Evolutionary conservation across 2,329 filamentous ascomycete genomes (phyloP), one percentile per base, ranked within the genome.

Genomic region (Corinectria fuckeliana): DNA sequence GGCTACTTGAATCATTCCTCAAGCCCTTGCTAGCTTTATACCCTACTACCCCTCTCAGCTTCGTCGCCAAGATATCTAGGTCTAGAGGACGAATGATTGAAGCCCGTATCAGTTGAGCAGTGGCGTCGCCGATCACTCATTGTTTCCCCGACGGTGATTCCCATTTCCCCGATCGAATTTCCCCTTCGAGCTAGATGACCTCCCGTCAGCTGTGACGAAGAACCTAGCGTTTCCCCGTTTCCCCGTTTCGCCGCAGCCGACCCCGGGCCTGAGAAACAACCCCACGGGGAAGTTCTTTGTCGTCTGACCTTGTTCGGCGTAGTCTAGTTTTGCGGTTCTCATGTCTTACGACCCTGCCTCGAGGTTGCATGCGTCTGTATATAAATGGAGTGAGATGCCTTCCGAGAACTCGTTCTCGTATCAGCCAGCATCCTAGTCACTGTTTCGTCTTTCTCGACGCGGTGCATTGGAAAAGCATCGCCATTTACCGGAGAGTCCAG

Each of bases 241-340:
- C 39, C 11, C 63, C 62, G 60, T 51, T 66, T 62, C 10, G 32
- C 63, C 62, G 56, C 10, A 32, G 23, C 21, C 59, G 10, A 32
- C 41, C 26, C 28, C 41, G 30, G 48, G 55, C 62, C 51, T 63
- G 18, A 36, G 21, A 50, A n/a, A n/a, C n/a, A n/a, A 21, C 62
- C 63, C 63, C 63, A 65, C 54, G 62, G 63, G 63, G 63, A 66
- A 65, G 25, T 7, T 44, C 32, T 42, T 28, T 60, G 50, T 63
- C 34, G 58, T 32, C 26, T 47, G 34, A 42, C 28, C 34, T 16
- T 25, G 47, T 51, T 30, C 39, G 48, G 44, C 36, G 30, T 26
- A 42, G 25, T 20, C n/a, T 8, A 10, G 6, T 13, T 34, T 44
- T 11, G 50, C 6, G 14, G 18, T 16, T 16, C 34, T 44, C 14